Evolutionary conservation across 2,329 filamentous ascomycete genomes (phyloP), one percentile per base, ranked within the genome.

Genomic region (Colletotrichum tamarilloi): DNA sequence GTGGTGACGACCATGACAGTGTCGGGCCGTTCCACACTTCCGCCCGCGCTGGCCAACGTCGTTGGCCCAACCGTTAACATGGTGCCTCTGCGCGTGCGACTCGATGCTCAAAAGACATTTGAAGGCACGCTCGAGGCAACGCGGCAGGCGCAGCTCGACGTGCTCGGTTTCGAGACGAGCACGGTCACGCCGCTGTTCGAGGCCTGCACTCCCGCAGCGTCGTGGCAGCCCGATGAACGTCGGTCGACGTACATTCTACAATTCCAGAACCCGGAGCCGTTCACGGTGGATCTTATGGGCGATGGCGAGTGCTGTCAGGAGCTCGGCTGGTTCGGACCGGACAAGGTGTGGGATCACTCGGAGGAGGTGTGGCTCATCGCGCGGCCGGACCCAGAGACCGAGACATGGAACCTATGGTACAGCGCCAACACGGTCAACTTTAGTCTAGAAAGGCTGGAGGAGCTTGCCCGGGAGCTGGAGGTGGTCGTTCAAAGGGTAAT

Each of bases 41-140:
- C 52, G 11, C 52, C 52, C 52, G 52, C 52, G 52, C n/a, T 53
- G 1, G 22, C 52, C 52, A 53, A 53, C 52, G 52, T 53, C n/a
- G 77, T 84, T 16, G 84, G 84, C 0, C 83, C 82, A 11, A 85
- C 83, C 59, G 74, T 85, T 62, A 85, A 85, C 75, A 80, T 84
- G 75, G 79, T 85, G 0, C 84, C 84, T 16, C 82, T 85, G 5
- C 81, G 84, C 4, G 81, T 84, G 0, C 77, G 77, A 1, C 80
- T 84, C 72, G 74, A 53, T n/a, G n/a, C 52, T n/a, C 7, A n/a
- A 22, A 53, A 24, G 52, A 53, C 52, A 12, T 53, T 53, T 9
- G 12, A 24, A n/a, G 52, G 52, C 52, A 53, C 52, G 52, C 52
- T 24, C 52, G 4, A 53, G 52, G 52, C 52, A 24, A 53, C 52